Base-by-base conservation (phyloP, 1,284 basidiomycete species). In the Cutaneotrichosporon spelunceum region DNA sequence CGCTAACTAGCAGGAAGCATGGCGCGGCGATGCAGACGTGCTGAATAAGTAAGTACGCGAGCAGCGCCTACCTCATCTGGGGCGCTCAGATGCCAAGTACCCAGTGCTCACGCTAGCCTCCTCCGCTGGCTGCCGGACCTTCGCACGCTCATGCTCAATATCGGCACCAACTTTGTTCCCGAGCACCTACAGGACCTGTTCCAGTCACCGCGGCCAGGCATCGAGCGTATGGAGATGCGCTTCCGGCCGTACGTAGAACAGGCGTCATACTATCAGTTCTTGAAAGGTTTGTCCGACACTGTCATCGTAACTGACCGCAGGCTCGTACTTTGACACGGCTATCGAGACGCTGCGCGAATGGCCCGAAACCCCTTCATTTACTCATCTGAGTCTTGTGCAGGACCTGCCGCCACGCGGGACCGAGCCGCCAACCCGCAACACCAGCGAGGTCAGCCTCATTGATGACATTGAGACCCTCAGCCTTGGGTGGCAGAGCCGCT, bases 201-300 rank as follows among this genome's bases (percentile, higher is more conserved):
- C 62, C 63, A 71, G 39, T 57, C 64, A 9, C 76, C 73, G 1
- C 62, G 78, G 14, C 65, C 63, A 4, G 63, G 56, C n/a, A 62
- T 81, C 5, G 36, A 71, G 56, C 66, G 71, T 50, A 70, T 80
- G 60, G 75, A 79, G 61, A 60, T 81, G 58, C 57, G 75, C 3
- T 81, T 81, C 63, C 69, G 76, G 45, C 79, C 79, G 4, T 81
- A 81, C 65, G 77, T 81, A 33, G 76, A 78, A 64, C 72, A 74
- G 58, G 78, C 78, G 19, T 69, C 69, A 23, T 80, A 80, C 62
- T 77, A 78, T 56, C 77, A 79, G 64, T 80, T 79, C 53, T 62
- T 80, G n/a, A 71, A 74, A 57, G 76, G 77, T 74, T 26, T 62
- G 72, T 62, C 14, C 11, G 29, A 24, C 5, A 44, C 27, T n/a